phyloP scores from a whole-genome alignment of 164 flowering plant genomes.

The Dillenia suffruticosa region DNA sequence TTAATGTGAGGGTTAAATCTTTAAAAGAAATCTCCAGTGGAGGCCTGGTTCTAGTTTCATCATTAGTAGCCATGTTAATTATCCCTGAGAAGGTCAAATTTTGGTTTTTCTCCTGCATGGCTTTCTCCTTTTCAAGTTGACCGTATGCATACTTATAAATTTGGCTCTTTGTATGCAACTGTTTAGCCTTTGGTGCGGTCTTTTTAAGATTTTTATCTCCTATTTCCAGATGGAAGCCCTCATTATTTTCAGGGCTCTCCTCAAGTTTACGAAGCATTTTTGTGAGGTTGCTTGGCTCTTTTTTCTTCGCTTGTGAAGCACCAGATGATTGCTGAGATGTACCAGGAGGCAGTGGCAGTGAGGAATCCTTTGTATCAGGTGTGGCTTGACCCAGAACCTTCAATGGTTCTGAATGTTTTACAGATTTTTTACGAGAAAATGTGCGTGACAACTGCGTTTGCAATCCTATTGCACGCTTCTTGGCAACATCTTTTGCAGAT shows the following conservation, averaged over 20 bases:
- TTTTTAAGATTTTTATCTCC: constrained; percentile 73
- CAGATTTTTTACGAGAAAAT: constrained; percentile 70
- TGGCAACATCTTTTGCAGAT: constrained; percentile 78
- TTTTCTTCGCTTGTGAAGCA: constrained; percentile 45
- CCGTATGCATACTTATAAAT: constrained; percentile 96
- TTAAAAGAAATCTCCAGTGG: constrained; percentile 84
- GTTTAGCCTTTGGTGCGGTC: constrained; percentile 58
- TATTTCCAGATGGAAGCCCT: constrained; percentile 69
- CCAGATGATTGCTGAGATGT: constrained; percentile 26
- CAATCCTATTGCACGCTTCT: constrained; percentile 66
- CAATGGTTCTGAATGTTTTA: constrained; percentile 21
- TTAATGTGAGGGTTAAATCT: constrained; percentile 88
- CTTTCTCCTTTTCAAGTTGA: constrained; percentile 97
- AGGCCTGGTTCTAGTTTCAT: constrained; percentile 68
- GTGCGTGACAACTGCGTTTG: constrained; percentile 72
- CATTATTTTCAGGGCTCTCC: constrained; percentile 53
- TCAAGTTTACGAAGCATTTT: constrained; percentile 68
- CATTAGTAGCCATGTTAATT: constrained; percentile 81
- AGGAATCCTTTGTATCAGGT: constrained; percentile 47
- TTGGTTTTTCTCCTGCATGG: constrained; percentile 64
- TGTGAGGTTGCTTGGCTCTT: constrained; percentile 56
- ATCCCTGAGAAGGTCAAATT: constrained; percentile 90
- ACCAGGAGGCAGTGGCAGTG: constrained; percentile 27
- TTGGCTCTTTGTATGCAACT: constrained; percentile 83
- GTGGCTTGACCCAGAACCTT: constrained; percentile 32